Conservation (phyloP, 2,329 filamentous ascomycete species). For the Chaetomiaceae sp. region DNA sequence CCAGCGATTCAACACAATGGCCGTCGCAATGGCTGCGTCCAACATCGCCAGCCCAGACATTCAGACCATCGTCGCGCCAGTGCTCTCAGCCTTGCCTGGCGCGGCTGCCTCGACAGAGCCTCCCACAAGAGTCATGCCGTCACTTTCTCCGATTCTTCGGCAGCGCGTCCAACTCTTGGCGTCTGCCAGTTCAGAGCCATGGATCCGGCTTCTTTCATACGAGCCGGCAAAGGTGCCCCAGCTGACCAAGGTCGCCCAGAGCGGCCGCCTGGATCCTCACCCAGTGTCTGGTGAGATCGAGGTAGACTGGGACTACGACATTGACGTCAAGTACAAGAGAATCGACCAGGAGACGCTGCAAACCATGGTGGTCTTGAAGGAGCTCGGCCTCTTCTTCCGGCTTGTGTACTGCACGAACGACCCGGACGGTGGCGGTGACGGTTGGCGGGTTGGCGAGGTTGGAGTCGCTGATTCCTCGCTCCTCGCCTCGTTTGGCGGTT, state of each 20-base stretch:
- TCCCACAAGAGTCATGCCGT: slow-evolving; percentile 51
- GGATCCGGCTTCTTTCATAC: slow-evolving; percentile 71
- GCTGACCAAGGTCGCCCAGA: slow-evolving; percentile 57
- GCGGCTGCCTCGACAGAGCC: slow-evolving; percentile 56
- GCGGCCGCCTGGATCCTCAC: slow-evolving; percentile 69
- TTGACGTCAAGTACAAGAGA: slow-evolving; percentile 60
- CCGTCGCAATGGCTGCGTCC: slow-evolving; percentile 20
- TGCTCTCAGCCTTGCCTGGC: slow-evolving; percentile 57
- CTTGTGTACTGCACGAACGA: slow-evolving; percentile 68
- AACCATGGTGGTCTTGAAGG: slow-evolving; percentile 56
- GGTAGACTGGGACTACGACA: slow-evolving; percentile 63
- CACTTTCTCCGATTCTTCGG: slow-evolving; percentile 61
- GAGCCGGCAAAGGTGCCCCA: slow-evolving; percentile 52
- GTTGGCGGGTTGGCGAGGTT: slow-evolving; percentile 71
- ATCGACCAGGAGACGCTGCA: slow-evolving; percentile 73
- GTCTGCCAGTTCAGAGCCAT: slow-evolving; percentile 56
- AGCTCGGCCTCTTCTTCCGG: slow-evolving; percentile 56
- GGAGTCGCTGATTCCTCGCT: slow-evolving; percentile 53
- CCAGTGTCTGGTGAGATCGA: slow-evolving; percentile 77
- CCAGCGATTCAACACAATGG: slow-evolving; percentile 3
- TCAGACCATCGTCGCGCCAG: slow-evolving; percentile 47
- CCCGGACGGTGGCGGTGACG: slow-evolving; percentile 50
- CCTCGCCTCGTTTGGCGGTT: slow-evolving; percentile 50
- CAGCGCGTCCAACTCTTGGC: slow-evolving; percentile 64
- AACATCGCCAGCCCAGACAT: slow-evolving; percentile 43